Evolutionary conservation across 495 filamentous ascomycete species (phyloP).

Genomic region (Penicillium cosmopolitanum): DNA sequence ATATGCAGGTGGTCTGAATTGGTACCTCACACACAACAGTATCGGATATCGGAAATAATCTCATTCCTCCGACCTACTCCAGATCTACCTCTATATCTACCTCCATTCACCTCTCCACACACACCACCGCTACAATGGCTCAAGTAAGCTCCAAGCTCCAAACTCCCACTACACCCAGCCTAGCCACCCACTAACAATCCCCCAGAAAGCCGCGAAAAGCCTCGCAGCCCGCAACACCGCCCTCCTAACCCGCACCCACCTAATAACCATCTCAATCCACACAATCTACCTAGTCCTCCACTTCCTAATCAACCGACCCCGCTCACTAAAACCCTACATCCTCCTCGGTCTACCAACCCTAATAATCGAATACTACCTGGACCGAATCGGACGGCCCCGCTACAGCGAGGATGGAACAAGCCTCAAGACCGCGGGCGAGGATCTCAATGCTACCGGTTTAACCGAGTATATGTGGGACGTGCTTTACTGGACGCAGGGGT

Average conservation of each 20-base stretch:
- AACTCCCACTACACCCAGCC: neutral
- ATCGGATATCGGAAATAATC: too few relatives aligned
- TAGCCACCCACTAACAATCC: constrained; percentile 3
- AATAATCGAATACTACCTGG: constrained; percentile 79
- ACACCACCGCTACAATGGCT: constrained; percentile 29
- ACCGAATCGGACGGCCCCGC: constrained; percentile 77
- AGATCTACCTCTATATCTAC: neutral
- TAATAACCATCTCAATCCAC: constrained; percentile 72
- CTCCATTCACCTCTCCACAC: neutral
- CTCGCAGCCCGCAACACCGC: constrained; percentile 78
- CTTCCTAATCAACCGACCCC: constrained; percentile 65
- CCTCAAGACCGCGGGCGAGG: constrained; percentile 78
- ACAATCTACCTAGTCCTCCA: constrained; percentile 71
- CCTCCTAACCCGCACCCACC: constrained; percentile 76
- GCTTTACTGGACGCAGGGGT: constrained; percentile 86
- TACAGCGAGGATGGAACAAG: constrained; percentile 64
- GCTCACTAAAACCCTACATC: constrained; percentile 70
- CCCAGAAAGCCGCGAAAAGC: constrained; percentile 91
- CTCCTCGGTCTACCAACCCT: constrained; percentile 74
- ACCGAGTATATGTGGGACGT: constrained; percentile 99
- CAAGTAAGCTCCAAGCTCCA: constrained; percentile 35
- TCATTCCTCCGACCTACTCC: too few relatives aligned
- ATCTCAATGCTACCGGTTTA: constrained; percentile 83
- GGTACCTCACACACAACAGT: too few relatives aligned
- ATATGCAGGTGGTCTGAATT: too few relatives aligned